These are phyloP conservation scores for Talaromyces rugulosus DNA, from an alignment of 2,329 filamentous ascomycete species.

Conservation along the genomic window DNA sequence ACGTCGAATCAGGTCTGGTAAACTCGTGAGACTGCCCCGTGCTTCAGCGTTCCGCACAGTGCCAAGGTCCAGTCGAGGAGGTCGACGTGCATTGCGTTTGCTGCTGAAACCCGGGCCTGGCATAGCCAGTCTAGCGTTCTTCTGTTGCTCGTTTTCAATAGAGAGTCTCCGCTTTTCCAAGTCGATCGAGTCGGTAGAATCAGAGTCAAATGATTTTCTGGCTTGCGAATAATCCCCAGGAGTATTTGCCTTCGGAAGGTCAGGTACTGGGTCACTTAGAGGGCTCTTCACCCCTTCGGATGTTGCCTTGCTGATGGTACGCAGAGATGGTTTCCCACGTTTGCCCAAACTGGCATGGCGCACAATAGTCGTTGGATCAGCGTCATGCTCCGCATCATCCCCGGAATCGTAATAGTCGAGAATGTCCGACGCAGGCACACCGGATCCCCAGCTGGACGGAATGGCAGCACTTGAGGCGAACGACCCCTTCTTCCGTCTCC, in stretches of 20 bases:
- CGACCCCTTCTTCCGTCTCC: conserved; percentile 47
- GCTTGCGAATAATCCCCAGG: neutral
- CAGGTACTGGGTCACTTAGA: neutral
- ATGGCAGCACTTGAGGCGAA: conserved; percentile 69
- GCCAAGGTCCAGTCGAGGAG: conserved; percentile 75
- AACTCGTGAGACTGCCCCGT: conserved; percentile 82
- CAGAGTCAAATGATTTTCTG: conserved; percentile 5
- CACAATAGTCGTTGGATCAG: conserved; percentile 24
- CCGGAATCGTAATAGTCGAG: conserved; percentile 27
- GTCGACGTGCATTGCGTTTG: conserved; percentile 42
- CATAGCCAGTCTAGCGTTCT: conserved; percentile 21
- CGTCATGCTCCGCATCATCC: conserved; percentile 23
- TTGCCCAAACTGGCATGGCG: conserved; percentile 42
- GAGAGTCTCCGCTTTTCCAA: conserved; percentile 15
- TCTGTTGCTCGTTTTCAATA: conserved; percentile 19
- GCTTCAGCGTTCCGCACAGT: conserved; percentile 76
- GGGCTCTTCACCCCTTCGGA: neutral
- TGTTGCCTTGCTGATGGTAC: conserved; percentile 26
- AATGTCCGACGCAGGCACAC: conserved; percentile 44
- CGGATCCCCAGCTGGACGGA: conserved; percentile 62
- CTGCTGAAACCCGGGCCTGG: conserved; percentile 36
- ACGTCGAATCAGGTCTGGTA: conserved; percentile 84
- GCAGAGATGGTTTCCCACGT: conserved; percentile 37
- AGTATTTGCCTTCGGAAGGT: neutral
- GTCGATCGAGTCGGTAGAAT: conserved; percentile 11